phyloP scores from a whole-genome alignment of 345 rosid species.

The Viola odorata region DNA sequence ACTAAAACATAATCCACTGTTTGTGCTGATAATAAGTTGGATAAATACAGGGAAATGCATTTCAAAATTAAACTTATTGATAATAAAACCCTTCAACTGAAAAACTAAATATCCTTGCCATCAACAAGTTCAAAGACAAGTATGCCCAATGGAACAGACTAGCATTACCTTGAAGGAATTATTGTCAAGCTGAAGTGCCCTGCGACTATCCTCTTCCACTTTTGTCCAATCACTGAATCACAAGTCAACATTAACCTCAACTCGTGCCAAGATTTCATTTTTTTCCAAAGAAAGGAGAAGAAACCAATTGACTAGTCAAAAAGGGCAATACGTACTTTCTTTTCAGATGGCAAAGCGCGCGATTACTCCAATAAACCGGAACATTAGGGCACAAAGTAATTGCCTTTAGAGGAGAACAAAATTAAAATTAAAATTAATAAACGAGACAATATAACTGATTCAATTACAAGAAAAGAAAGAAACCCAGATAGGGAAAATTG shows the following conservation, averaged over 20 bases:
- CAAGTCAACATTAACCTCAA: constrained; percentile 3
- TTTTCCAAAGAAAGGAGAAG: background rate
- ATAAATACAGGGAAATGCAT: no score
- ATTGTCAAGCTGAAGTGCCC: constrained; percentile 62
- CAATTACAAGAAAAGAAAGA: background rate
- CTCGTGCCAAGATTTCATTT: background rate
- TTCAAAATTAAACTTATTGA: no score
- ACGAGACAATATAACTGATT: background rate
- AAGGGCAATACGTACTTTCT: constrained; percentile 58
- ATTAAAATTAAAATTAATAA: background rate
- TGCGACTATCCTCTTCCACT: constrained; percentile 78
- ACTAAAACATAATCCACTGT: no score
- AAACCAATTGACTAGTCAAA: constrained; percentile 1
- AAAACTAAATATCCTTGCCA: no score
- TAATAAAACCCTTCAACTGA: no score
- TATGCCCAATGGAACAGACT: background rate
- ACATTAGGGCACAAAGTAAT: constrained; percentile 77
- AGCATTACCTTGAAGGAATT: constrained; percentile 57
- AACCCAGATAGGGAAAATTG: background rate
- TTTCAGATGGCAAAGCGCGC: constrained; percentile 79
- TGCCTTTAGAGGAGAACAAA: constrained; percentile 40
- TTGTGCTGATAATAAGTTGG: no score
- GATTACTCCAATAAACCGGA: constrained; percentile 85
- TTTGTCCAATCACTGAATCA: constrained; percentile 66
- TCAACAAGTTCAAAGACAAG: no score